phyloP scores from a whole-genome alignment of 495 filamentous ascomycete genomes.

The Chaetomidium leptoderma region DNA sequence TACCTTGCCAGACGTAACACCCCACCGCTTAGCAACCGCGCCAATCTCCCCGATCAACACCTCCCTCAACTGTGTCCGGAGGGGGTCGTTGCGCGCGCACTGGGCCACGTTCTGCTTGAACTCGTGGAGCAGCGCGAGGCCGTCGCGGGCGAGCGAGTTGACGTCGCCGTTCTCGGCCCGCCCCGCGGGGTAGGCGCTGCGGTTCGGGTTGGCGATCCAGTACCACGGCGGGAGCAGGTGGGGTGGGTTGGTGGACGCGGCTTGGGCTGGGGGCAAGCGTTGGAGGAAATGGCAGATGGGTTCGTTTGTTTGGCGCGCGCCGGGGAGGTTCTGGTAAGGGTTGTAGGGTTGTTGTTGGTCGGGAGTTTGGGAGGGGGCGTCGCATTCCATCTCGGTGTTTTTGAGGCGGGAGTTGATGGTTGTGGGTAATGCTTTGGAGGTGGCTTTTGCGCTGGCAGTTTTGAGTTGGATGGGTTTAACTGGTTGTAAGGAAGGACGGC shows the following conservation, averaged over 20 bases:
- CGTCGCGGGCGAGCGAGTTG: background rate
- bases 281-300: background rate
- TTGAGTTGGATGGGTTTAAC: no score
- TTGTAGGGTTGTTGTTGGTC: no score
- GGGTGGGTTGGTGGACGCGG: background rate
- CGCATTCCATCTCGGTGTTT: no score
- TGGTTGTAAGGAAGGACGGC: no score
- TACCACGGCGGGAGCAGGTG: background rate
- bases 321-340: background rate
- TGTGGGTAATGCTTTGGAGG: no score
- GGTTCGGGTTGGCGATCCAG: conserved; percentile 8
- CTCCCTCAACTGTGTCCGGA: background rate
- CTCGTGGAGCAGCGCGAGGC: background rate
- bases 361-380: no score
- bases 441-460: no score
- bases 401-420: no score
- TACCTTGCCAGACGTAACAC: background rate
- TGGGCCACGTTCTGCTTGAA: background rate
- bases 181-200: background rate
- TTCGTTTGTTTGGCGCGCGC: conserved; percentile 1
- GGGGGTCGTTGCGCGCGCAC: background rate
- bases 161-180: background rate
- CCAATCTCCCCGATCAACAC: background rate
- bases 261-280: background rate
- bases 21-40: background rate